Conservation (phyloP, 495 filamentous ascomycete genomes). For the Tuber calosporum region DNA sequence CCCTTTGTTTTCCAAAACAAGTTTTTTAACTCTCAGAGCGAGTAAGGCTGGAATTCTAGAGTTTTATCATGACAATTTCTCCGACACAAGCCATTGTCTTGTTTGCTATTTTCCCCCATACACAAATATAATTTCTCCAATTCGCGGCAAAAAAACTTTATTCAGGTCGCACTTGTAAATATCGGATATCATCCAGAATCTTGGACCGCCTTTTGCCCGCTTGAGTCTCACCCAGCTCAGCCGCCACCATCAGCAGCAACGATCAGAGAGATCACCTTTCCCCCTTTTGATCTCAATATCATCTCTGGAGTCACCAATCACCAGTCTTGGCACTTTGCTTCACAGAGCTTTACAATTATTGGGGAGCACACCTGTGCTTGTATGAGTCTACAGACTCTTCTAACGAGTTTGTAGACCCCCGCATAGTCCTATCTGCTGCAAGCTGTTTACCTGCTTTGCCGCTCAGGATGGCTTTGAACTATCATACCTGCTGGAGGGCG, state of each 20-base stretch:
- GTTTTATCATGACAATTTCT: too few relatives aligned
- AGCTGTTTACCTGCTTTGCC: neutral
- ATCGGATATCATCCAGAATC: too few relatives aligned
- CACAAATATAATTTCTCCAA: too few relatives aligned
- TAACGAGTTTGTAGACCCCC: neutral
- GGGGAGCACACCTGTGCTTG: neutral
- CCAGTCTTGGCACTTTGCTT: neutral
- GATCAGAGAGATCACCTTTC: neutral
- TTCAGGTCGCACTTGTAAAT: too few relatives aligned
- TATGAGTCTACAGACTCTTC: neutral
- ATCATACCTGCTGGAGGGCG: neutral
- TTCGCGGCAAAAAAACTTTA: too few relatives aligned
- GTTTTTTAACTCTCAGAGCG: too few relatives aligned
- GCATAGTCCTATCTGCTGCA: neutral
- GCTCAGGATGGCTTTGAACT: neutral
- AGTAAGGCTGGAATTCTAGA: too few relatives aligned
- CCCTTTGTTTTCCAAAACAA: too few relatives aligned
- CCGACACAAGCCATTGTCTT: too few relatives aligned
- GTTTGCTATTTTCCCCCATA: too few relatives aligned
- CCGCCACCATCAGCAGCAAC: neutral
- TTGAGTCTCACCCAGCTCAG: neutral
- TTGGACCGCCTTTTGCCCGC: too few relatives aligned
- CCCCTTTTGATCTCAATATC: neutral
- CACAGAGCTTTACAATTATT: neutral
- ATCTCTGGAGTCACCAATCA: neutral